Base-by-base conservation (phyloP, 2,329 filamentous ascomycete genomes). In the Trichoderma atroviride region DNA sequence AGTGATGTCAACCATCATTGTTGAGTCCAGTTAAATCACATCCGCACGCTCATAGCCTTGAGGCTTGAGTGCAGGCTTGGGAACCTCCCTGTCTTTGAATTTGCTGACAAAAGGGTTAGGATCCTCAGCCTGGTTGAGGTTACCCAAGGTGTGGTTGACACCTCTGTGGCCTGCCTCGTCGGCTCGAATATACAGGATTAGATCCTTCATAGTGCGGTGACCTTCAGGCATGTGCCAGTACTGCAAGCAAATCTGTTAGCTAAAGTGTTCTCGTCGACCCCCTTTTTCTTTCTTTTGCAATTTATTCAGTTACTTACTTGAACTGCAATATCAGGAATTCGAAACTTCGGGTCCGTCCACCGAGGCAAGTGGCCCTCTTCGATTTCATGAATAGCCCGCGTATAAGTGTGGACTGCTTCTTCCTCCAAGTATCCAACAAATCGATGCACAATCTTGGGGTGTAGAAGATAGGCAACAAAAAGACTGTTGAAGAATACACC, bases 371-470 rank as follows among this genome's bases (percentile, higher is more conserved):
- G 87, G n/a, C 95, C 95, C 3, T 87, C 85, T 70, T 98, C 94
- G 29, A 99, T 87, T 76, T 98, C 96, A 73, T 89, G 85, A 75
- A 98, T 92, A 71, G 93, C 92, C 61, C 94, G 89, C 0, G 93
- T 96, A 83, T 99, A 99, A 0, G 96, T 99, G 77, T 97, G 87
- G 1, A 98, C 95, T 10, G 96, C 96, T 80, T 99, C 96, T 79
- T 99, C 96, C 80, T 99, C 96, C 14, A 99, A 88, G 75, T 98
- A 98, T 1, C 94, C 96, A 65, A 98, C 94, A 79, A 99, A 98
- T 56, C 96, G 91, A 80, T 99, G 96, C 76, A 92, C 95, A 72
- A 93, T 95, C 71, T 90, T 89, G 7, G 96, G 95, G 1, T 91
- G 93, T 70, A 97, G 76, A 40, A 99, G 89, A 81, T 98, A 98